A percentile compares a stretch with the other conserved stretches of the same genome.
phyloP scores from a whole-genome alignment of 805 yeast species.

The Candida arabinofermentans region DNA sequence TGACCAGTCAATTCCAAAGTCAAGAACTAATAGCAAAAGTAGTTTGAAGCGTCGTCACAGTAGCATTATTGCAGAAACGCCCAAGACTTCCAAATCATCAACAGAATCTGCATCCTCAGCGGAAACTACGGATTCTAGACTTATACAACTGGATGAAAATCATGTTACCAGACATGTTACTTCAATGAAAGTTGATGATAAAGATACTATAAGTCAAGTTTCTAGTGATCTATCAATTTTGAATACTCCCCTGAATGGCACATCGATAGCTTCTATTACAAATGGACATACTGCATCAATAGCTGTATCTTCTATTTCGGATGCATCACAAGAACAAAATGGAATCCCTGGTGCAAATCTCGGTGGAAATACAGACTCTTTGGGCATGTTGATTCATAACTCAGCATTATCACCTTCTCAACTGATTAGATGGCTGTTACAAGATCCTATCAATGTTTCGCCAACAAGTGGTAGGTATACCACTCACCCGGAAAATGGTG shows the following conservation, averaged over 20 bases:
- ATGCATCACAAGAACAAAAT: too few relatives aligned
- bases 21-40: too few relatives aligned
- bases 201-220: background rate
- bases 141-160: constrained; percentile 1
- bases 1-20: too few relatives aligned
- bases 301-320: too few relatives aligned
- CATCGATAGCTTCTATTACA: background rate
- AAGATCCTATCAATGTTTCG: constrained; percentile 12
- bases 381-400: background rate
- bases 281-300: background rate
- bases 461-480: constrained; percentile 6
- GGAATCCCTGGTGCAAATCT: background rate
- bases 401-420: constrained; percentile 13
- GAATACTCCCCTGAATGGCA: background rate
- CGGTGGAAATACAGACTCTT: background rate
- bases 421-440: constrained; percentile 17
- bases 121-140: background rate
- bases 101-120: background rate
- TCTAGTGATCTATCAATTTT: background rate
- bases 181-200: background rate
- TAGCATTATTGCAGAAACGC: too few relatives aligned
- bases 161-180: background rate
- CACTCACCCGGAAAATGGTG: constrained; percentile 12
- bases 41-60: too few relatives aligned
- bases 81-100: background rate